Evolutionary conservation across 176 grass and related monocot genomes (phyloP), one percentile per base, ranked within the genome.

Genomic region (Areca catechu): DNA sequence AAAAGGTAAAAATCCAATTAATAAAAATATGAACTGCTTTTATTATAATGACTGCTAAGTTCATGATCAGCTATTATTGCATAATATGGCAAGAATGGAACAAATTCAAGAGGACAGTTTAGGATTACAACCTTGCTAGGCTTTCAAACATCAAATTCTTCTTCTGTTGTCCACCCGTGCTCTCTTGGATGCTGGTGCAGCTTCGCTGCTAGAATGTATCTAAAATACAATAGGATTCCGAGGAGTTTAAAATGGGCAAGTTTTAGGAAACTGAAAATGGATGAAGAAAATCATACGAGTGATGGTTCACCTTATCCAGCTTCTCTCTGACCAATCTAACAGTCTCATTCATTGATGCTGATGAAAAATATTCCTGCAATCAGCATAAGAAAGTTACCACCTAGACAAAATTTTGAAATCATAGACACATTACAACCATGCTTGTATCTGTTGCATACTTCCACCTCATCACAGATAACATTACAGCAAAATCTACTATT

Each of bases 281-380:
- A 30, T 66, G 19, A 28, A 1, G 17, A 16, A 14, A 71, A 16
- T 16, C 21, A 53, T 29, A 22, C 65, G 60, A 53, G 50, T 37
- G 24, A 71, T 43, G 15, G 5, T 9, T 68, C 56, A 98, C 81
- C 93, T 83, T 85, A 49, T 89, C 84, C 48, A 92, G 84, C 72
- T 89, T 88, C 25, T 80, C 81, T 19, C 87, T 82, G 19, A 98
- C 87, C 49, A 85, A 37, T 12, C 79, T 85, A 19, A 92, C 87
- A 7, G 81, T 89, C 21, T 66, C 54, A 43, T 98, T 98, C 87
- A 98, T 98, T 0, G 84, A 88, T 49, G 77, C 25, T 0, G 78
- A 80, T 61, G 93, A 73, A 80, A 97, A 98, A 67, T 89, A 98
- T 63, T 92, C 87, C 87, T 98, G 83, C 24, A 77, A 56, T 50